Conservation (phyloP, 1,284 basidiomycete genomes). For the Salmacisia buchloeana region DNA sequence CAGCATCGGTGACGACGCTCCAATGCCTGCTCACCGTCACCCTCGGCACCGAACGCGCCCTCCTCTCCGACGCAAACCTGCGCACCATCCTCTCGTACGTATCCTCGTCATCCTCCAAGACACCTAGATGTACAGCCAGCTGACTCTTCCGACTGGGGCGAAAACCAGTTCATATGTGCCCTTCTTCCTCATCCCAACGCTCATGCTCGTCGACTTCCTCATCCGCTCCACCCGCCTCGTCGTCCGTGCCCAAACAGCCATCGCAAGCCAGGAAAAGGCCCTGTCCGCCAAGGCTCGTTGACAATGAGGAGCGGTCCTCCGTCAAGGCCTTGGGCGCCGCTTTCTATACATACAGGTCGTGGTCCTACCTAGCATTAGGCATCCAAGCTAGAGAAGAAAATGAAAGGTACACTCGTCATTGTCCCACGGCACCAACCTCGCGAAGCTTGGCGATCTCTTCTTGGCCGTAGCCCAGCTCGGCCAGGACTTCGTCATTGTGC, state of each 20-base stretch:
- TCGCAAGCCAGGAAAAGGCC: too few relatives aligned
- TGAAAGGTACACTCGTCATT: constrained; percentile 10
- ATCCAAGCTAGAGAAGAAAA: too few relatives aligned
- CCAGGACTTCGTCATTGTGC: constrained; percentile 52
- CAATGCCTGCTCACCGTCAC: constrained; percentile 19
- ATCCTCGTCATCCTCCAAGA: neutral
- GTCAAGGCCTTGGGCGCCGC: too few relatives aligned
- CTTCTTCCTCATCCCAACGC: neutral
- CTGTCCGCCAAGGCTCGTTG: too few relatives aligned
- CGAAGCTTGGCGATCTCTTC: constrained; percentile 60
- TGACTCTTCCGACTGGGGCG: neutral
- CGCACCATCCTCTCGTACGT: constrained; percentile 17
- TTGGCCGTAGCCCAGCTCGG: constrained; percentile 64
- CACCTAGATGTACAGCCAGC: too few relatives aligned
- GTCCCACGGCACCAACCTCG: constrained; percentile 29
- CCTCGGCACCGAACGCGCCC: constrained; percentile 14
- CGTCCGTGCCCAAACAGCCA: neutral
- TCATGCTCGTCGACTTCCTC: constrained; percentile 8
- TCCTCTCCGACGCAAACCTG: constrained; percentile 14
- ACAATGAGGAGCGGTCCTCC: too few relatives aligned
- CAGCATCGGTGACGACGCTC: constrained; percentile 19
- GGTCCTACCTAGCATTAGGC: too few relatives aligned
- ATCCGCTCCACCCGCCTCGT: neutral
- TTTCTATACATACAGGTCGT: too few relatives aligned
- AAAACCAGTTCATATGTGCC: constrained; percentile 5